phyloP scores from a whole-genome alignment of 768 basidiomycete species.

The Rossbeevera mucosa region DNA sequence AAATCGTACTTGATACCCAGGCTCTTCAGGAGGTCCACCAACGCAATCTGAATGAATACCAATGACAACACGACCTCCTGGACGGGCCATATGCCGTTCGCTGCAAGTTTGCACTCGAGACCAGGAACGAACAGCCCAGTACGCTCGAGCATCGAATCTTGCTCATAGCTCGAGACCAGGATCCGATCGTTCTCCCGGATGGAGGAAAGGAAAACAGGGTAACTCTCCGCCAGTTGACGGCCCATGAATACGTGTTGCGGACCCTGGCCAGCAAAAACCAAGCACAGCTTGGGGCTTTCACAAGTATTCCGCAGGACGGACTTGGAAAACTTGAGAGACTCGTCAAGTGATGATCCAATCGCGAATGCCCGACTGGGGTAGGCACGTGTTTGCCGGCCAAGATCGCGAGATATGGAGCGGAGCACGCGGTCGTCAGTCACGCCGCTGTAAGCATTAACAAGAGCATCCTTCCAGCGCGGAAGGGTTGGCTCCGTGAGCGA shows the following conservation, averaged over 20 bases:
- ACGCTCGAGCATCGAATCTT: constrained; percentile 30
- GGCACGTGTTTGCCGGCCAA: constrained; percentile 28
- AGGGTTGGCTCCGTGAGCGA: constrained; percentile 27
- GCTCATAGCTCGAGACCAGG: constrained; percentile 23
- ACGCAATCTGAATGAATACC: constrained; percentile 32
- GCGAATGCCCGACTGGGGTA: constrained; percentile 27
- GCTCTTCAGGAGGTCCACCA: constrained; percentile 31
- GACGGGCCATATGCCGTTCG: constrained; percentile 31
- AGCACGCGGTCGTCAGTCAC: constrained; percentile 20
- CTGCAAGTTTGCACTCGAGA: constrained; percentile 16
- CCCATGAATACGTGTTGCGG: constrained; percentile 35
- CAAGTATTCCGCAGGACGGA: constrained; percentile 22
- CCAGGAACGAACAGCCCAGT: constrained; percentile 32
- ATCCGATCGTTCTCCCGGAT: constrained; percentile 32
- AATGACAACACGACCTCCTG: constrained; percentile 32
- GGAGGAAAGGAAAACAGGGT: constrained; percentile 28
- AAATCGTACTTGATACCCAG: constrained; percentile 32
- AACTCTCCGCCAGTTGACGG: constrained; percentile 33
- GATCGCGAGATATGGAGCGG: constrained; percentile 26
- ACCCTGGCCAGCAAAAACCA: constrained; percentile 35
- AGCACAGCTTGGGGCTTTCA: constrained; percentile 29
- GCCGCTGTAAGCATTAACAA: constrained; percentile 12
- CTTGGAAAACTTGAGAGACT: constrained; percentile 27
- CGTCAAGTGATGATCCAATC: constrained; percentile 19
- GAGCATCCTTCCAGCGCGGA: constrained; percentile 24